A percentile compares a stretch with the other conserved stretches of the same genome.
Conservation (phyloP, 768 basidiomycete species). For the Boletales sp. region DNA sequence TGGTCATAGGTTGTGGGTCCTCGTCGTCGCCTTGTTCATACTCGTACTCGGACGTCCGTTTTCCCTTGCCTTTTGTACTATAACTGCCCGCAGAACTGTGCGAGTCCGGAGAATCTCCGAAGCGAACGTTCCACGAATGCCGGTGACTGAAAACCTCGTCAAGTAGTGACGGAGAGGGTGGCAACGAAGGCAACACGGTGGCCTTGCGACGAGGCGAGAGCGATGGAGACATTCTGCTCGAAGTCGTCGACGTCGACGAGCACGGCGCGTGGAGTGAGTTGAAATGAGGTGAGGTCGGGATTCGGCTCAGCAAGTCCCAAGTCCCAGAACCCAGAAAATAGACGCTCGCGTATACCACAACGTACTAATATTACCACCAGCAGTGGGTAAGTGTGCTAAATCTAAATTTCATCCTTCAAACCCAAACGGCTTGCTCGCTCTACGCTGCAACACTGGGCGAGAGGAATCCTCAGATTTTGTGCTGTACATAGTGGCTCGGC, state of each 20-base stretch:
- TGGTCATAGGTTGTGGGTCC: conserved; percentile 12
- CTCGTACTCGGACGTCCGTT: conserved; percentile 15
- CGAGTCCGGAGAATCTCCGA: background rate
- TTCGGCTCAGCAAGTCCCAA: conserved; percentile 9
- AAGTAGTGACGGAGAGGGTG: conserved; percentile 34
- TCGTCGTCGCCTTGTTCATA: conserved; percentile 25
- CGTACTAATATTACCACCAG: too few species aligned
- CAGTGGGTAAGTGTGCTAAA: too few species aligned
- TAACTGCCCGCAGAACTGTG: background rate
- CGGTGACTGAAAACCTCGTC: conserved; percentile 46
- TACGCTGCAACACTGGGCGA: conserved; percentile 49
- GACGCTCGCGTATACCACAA: conserved; percentile 41
- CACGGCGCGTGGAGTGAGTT: background rate
- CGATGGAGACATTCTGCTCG: conserved; percentile 16
- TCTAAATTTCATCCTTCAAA: conserved; percentile 30
- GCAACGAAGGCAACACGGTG: conserved; percentile 29
- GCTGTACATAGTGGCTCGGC: conserved; percentile 48
- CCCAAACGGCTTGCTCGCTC: conserved; percentile 42
- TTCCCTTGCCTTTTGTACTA: conserved; percentile 31
- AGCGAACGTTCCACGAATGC: conserved; percentile 28
- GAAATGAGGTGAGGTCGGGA: conserved; percentile 1
- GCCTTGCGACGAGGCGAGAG: conserved; percentile 9
- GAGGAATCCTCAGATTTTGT: conserved; percentile 52
- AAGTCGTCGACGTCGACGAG: conserved; percentile 7
- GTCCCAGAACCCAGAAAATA: conserved; percentile 8